Evolutionary conservation across 768 basidiomycete species (phyloP).

Genomic region (Pleurotus citrinopileatus): DNA sequence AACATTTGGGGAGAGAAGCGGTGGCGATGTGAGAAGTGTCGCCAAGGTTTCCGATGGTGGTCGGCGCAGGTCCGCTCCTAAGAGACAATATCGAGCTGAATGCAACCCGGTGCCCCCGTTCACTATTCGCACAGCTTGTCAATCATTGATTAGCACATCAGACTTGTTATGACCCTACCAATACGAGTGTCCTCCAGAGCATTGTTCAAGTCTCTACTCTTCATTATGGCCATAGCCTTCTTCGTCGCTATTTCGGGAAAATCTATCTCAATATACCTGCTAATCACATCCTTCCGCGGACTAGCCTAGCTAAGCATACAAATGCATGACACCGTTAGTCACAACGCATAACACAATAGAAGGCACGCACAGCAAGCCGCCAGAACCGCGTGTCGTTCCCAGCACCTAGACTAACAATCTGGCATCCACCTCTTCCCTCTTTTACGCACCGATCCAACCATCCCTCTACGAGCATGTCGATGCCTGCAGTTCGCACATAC

Average conservation of each 20-base stretch:
- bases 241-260: slow-evolving; percentile 81
- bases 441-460: slow-evolving; percentile 52
- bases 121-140: not conserved
- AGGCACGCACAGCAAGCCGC: slow-evolving; percentile 71
- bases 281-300: slow-evolving; percentile 43
- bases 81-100: slow-evolving; percentile 60
- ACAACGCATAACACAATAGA: not conserved
- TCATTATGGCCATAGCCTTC: slow-evolving; percentile 80
- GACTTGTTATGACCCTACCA: no score
- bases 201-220: slow-evolving; percentile 53
- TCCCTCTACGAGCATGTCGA: slow-evolving; percentile 70
- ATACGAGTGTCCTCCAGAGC: slow-evolving; percentile 42
- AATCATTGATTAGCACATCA: slow-evolving; percentile 6
- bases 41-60: slow-evolving; percentile 49
- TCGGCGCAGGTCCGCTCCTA: slow-evolving; percentile 74
- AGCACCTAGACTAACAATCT: slow-evolving; percentile 93
- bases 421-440: slow-evolving; percentile 49
- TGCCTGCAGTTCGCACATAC: slow-evolving; percentile 74
- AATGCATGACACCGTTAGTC: slow-evolving; percentile 8
- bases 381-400: slow-evolving; percentile 97
- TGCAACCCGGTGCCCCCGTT: slow-evolving; percentile 60
- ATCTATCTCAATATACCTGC: slow-evolving; percentile 83
- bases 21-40: slow-evolving; percentile 26
- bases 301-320: slow-evolving; percentile 48
- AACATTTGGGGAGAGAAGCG: slow-evolving; percentile 53